phyloP scores from a whole-genome alignment of 768 basidiomycete genomes.

The Rhizopogon vesiculosus region DNA sequence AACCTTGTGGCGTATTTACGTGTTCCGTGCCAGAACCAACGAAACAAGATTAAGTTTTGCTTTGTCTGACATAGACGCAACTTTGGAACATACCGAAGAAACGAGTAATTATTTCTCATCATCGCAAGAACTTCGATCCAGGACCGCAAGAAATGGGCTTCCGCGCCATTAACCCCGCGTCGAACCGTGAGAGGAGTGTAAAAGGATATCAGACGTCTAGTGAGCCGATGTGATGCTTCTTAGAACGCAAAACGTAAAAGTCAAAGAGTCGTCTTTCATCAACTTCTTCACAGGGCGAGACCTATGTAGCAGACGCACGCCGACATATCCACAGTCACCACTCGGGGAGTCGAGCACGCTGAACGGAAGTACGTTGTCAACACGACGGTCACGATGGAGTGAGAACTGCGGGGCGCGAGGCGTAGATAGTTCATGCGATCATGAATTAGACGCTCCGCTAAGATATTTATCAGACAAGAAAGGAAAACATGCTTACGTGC shows the following conservation, averaged over 20 bases:
- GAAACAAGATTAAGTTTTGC: neutral
- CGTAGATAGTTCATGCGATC: neutral
- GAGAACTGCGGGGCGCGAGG: neutral
- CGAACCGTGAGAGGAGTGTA: neutral
- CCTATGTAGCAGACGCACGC: neutral
- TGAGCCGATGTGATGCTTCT: neutral
- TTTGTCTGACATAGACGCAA: neutral
- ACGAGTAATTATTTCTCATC: neutral
- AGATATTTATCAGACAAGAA: too few relatives aligned
- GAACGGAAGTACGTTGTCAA: neutral
- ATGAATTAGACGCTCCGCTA: too few relatives aligned
- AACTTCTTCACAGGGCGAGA: neutral
- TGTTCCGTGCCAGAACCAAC: neutral
- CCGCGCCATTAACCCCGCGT: neutral
- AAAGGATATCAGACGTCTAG: neutral
- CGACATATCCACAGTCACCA: too few relatives aligned
- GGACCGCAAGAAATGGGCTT: neutral
- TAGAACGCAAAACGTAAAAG: conserved; percentile 1
- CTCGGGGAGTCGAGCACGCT: neutral
- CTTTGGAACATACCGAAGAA: neutral
- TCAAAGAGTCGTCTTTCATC: neutral
- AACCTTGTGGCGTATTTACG: neutral
- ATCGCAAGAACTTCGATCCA: neutral
- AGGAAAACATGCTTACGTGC: too few relatives aligned
- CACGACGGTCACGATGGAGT: neutral